Evolutionary conservation across 805 yeast genomes (phyloP).

Genomic region (Brettanomyces naardenensis): DNA sequence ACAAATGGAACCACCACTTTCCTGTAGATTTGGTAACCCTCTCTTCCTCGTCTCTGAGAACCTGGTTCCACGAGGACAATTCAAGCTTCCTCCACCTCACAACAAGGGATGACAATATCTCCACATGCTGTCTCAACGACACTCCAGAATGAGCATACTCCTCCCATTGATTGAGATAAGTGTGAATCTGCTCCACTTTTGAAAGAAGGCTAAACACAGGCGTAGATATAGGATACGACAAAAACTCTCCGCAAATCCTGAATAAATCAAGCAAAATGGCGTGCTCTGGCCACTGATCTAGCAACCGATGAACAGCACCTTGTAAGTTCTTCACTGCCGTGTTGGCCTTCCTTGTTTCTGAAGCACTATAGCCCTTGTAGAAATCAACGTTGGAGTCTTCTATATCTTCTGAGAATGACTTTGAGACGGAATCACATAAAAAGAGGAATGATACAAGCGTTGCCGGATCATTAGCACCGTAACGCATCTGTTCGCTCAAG

Average conservation of each 20-base stretch:
- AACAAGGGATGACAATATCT: slow-evolving; percentile 55
- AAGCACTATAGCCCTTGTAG: slow-evolving; percentile 53
- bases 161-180: slow-evolving; percentile 86
- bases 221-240: slow-evolving; percentile 50
- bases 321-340: slow-evolving; percentile 36
- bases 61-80: slow-evolving; percentile 73
- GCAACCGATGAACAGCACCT: slow-evolving; percentile 36
- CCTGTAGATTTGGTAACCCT: slow-evolving; percentile 44
- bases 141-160: slow-evolving; percentile 79
- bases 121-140: slow-evolving; percentile 48
- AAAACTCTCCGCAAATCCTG: slow-evolving; percentile 57
- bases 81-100: slow-evolving; percentile 91
- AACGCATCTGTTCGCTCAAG: slow-evolving; percentile 15
- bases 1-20: slow-evolving; percentile 88
- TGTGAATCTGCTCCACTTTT: slow-evolving; percentile 81
- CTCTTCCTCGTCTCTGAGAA: slow-evolving; percentile 59
- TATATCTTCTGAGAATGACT: slow-evolving; percentile 17
- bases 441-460: slow-evolving; percentile 29
- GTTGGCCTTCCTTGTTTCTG: slow-evolving; percentile 57
- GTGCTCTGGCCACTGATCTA: slow-evolving; percentile 89
- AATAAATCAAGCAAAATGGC: slow-evolving; percentile 69
- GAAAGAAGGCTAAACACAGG: slow-evolving; percentile 75
- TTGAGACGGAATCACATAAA: slow-evolving; percentile 27
- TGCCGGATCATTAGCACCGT: slow-evolving; percentile 20
- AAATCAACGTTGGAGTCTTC: slow-evolving; percentile 37